Evolutionary conservation across 176 grass and related monocot species (phyloP).

Genomic region (Urochloa ruziziensis): DNA sequence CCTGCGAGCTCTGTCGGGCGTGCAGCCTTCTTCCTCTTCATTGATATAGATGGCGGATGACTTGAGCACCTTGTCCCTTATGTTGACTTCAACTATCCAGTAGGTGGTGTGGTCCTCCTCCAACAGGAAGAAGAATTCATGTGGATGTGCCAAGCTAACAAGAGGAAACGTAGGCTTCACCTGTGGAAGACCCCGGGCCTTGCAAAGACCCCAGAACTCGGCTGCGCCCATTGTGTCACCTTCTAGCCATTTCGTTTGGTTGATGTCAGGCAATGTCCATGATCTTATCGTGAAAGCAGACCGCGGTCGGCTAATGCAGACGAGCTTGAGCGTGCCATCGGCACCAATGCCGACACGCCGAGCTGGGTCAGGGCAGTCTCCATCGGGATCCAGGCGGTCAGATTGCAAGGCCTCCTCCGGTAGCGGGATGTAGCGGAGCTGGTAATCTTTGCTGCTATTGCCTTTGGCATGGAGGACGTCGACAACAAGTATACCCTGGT

Average conservation of each 20-base stretch:
- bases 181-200: background rate
- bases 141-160: background rate
- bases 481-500: background rate
- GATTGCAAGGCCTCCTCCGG: background rate
- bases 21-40: background rate
- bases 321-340: background rate
- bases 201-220: background rate
- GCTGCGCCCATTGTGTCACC: too few species aligned
- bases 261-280: background rate
- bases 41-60: too few species aligned
- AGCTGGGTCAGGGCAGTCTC: background rate
- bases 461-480: background rate
- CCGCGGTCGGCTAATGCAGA: background rate
- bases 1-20: background rate
- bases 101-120: background rate
- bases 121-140: background rate
- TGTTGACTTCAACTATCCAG: conserved; percentile 8
- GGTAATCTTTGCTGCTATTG: background rate
- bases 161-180: background rate
- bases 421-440: background rate
- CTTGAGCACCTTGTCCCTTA: background rate
- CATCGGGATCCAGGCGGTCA: background rate
- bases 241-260: background rate
- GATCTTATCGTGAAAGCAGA: background rate
- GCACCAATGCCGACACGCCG: background rate